These are phyloP conservation scores for Tylopilus cervinicoccineus DNA, from an alignment of 768 basidiomycete genomes.

Conservation along the genomic window DNA sequence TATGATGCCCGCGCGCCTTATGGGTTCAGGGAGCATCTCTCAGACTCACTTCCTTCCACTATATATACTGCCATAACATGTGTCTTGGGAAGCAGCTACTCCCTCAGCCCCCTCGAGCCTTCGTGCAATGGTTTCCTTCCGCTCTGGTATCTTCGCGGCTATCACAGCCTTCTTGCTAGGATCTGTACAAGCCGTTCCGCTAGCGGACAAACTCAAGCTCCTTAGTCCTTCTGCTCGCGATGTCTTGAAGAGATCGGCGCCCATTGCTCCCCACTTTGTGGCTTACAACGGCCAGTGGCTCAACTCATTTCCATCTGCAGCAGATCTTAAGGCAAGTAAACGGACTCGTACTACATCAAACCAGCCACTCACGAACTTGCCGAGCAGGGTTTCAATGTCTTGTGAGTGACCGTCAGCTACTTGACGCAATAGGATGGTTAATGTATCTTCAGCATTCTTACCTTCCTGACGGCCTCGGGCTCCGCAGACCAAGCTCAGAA, in stretches of 20 bases:
- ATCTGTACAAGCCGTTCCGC: conserved; percentile 12
- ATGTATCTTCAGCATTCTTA: background rate
- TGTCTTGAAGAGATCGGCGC: conserved; percentile 15
- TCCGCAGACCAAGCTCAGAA: background rate
- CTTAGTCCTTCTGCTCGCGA: conserved; percentile 23
- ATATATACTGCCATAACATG: conserved; percentile 16
- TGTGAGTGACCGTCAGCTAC: background rate
- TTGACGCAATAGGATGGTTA: background rate
- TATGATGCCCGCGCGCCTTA: background rate
- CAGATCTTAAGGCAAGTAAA: conserved; percentile 38
- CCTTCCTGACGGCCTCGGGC: background rate
- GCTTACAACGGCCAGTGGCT: conserved; percentile 41
- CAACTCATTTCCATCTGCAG: conserved; percentile 40
- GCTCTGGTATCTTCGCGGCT: conserved; percentile 1
- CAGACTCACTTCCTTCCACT: background rate
- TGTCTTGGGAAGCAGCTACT: background rate
- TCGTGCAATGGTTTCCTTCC: conserved; percentile 19
- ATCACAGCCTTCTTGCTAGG: conserved; percentile 10
- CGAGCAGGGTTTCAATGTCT: background rate
- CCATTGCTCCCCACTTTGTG: conserved; percentile 48
- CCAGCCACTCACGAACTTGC: background rate
- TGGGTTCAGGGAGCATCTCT: background rate
- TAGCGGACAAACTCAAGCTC: conserved; percentile 17
- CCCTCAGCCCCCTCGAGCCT: background rate
- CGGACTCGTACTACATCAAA: background rate